Base-by-base conservation (phyloP, 1,284 basidiomycete genomes). In the Cystobasidiaceae sp. region DNA sequence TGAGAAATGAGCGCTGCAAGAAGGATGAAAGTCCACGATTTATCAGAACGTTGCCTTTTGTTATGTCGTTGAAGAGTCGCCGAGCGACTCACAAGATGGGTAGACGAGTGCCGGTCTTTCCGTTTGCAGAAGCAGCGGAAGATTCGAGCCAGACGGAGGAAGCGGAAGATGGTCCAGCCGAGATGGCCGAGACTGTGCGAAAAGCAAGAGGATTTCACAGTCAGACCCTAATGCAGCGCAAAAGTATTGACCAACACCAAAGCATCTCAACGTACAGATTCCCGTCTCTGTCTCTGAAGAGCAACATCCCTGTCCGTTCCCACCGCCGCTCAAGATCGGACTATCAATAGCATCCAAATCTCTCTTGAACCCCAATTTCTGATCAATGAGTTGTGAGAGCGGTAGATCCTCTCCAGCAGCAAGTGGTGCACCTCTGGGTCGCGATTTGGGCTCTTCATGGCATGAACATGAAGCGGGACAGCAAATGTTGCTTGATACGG, bases 391-490 rank as follows among this genome's bases (percentile, higher is more conserved):
- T 9, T 32, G 15, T 11, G 30, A 17, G 11, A 54, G 19, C 30
- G 51, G 51, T 19, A 54, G 34, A 33, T 54, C 51, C 19, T n/a
- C 51, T 34, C 32, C 51, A 15, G 32, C 51, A 34, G n/a, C 32
- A 15, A 54, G 30, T 11, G 51, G 25, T 32, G 51, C 19, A 4
- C 23, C 51, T 30, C 51, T n/a, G 21, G 51, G 34, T 21, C 34
- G 28, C 19, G 30, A 17, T 54, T 21, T 30, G 15, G 51, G 51
- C n/a, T 28, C 51, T 34, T 54, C 51, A 34, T 54, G 51, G 25
- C 51, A 54, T 9, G 51, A 21, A 30, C 51, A 54, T 4, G 51
- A 54, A 15, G 51, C 27, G 4, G 51, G 51, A 37, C 51, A 54
- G 32, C 51, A 54, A 6, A 30, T 39, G 19, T 54, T 30, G n/a